Base-by-base conservation (phyloP, 768 basidiomycete species). In the Cubamyces sp. region DNA sequence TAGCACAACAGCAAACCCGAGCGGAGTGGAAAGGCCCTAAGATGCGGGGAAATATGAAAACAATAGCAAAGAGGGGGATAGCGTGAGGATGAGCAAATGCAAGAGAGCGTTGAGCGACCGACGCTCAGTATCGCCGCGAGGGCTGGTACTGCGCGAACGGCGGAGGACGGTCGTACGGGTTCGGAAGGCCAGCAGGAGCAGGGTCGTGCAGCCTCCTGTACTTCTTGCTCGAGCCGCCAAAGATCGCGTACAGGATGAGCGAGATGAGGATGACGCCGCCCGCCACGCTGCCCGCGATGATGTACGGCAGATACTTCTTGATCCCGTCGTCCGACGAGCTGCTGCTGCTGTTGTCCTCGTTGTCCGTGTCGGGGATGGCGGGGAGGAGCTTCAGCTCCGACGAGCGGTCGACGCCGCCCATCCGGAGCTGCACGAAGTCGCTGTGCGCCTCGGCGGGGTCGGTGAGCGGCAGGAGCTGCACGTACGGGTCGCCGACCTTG, bases 391-490 rank as follows among this genome's bases (percentile, higher is more conserved):
- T 66, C 64, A 69, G 68, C 61, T 66, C 62, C 34, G 61, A 64
- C n/a, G 73, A 72, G 48, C 65, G 64, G 67, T 76, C 75, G 34
- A 69, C 57, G 48, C 74, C 74, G 48, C 61, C 68, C 50, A 75
- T 66, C 19, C 75, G 74, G 3, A 66, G 61, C 16, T 61, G 57
- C 18, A 76, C 75, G 57, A 76, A 76, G 64, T 76, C 73, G 39
- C 49, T 40, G 64, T 76, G 75, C 23, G 73, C 74, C 57, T 66
- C 63, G 5, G 66, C 64, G 37, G 64, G 58, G 37, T 72, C 65
- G 21, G 70, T 71, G 16, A 70, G 57, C 12, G 74, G 65, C 3
- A 75, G 68, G 16, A 77, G 69, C 64, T 77, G 76, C 45, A 77
- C 66, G 66, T 68, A 77, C 5, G 76, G 76, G 51, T 68, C 68